A percentile compares a stretch with the other conserved stretches of the same genome.
These are phyloP conservation scores for Ploettnerulaceae sp. DNA, from an alignment of 2,329 filamentous ascomycete genomes.

Conservation along the genomic window DNA sequence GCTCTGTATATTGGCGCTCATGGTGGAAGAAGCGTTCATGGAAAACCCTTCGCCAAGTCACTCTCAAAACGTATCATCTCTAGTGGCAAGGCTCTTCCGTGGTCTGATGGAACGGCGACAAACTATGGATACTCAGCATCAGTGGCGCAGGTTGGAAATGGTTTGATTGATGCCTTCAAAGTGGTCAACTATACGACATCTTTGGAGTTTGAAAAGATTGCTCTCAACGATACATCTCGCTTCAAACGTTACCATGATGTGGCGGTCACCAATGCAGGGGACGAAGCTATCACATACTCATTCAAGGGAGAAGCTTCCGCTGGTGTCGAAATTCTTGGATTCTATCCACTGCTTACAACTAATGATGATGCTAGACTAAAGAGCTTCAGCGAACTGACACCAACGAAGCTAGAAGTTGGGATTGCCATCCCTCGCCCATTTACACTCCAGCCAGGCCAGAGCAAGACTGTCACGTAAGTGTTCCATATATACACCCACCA, in stretches of 20 bases:
- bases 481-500: neutral
- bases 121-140: neutral
- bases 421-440: neutral
- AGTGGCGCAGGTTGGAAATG: slow-evolving; percentile 3
- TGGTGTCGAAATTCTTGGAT: slow-evolving; percentile 1
- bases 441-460: neutral
- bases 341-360: neutral
- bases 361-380: neutral
- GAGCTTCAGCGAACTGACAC: neutral
- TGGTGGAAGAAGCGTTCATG: slow-evolving; percentile 2
- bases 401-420: neutral
- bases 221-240: neutral
- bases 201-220: slow-evolving; percentile 3
- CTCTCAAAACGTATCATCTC: neutral
- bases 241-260: slow-evolving; percentile 2
- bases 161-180: neutral
- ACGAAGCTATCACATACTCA: neutral
- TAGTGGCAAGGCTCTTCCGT: neutral
- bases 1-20: slow-evolving; percentile 13
- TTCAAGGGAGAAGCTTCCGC: neutral
- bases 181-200: slow-evolving; percentile 2
- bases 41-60: neutral
- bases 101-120: neutral
- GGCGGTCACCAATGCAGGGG: neutral
- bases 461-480: slow-evolving; percentile 3